Base-by-base conservation (phyloP, 441 rosid species). In the Raphanus hybrid region DNA sequence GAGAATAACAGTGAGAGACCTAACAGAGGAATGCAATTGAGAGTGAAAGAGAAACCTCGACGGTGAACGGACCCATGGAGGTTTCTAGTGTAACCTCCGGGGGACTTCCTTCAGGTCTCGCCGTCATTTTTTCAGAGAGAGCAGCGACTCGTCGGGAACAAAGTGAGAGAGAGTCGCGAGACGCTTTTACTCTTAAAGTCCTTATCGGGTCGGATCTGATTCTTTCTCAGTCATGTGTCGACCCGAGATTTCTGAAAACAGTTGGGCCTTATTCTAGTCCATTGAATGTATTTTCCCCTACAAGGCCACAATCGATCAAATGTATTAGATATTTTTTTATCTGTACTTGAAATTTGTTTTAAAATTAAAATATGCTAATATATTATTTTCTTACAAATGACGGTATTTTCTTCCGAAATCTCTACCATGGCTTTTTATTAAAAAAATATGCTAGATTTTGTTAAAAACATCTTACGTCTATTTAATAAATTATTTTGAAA, bases 41-140 rank as follows among this genome's bases (percentile, higher is more conserved):
- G 16, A 54, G 75, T 18, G 60, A 57, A 29, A 23, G 12, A 29
- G 64, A 4, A 32, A 89, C 99, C 99, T 96, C 98, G 48, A 91
- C 86, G 2, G 97, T 89, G 84, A 96, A 92, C 27, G 93, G 74
- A 16, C 99, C 99, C 94, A 91, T 92, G 74, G 99, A 96, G 60
- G 98, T 93, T 80, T 93, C 99, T 0, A 96, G 87, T 26, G 98
- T 96, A 35, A 92, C 97, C 86, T 96, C 99, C 75, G 96, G 91
- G 7, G 98, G 82, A 50, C 92, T 92, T 35, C 91, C 97, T 81
- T 92, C 99, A 43, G 89, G 84, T 68, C 85, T 88, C 64, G 91
- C 89, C 91, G 88, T 79, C 99, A 95, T 95, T 83, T 80, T 64
- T 78, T 29, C 10, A 66, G 73, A 69, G 68, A 69, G 63, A 71